phyloP scores from a whole-genome alignment of 805 yeast genomes.

The Saturnispora hagleri region DNA sequence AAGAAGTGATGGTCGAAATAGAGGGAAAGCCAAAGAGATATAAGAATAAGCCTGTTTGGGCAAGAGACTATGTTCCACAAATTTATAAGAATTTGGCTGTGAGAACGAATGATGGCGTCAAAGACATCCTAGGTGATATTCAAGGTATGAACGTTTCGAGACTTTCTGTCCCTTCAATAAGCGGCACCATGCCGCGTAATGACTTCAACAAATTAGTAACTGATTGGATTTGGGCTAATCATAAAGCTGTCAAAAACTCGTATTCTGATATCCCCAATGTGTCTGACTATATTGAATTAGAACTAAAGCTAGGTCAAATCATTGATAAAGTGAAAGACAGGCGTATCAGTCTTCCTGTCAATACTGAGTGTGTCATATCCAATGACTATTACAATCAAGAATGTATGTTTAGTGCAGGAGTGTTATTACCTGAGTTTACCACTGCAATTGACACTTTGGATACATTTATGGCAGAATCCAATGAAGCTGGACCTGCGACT shows the following conservation, averaged over 20 bases:
- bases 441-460: slow-evolving; percentile 47
- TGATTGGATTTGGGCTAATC: slow-evolving; percentile 82
- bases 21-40: slow-evolving; percentile 51
- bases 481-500: slow-evolving; percentile 9
- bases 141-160: slow-evolving; percentile 15
- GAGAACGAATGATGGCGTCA: slow-evolving; percentile 1
- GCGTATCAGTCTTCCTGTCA: slow-evolving; percentile 55
- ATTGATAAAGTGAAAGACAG: slow-evolving; percentile 55
- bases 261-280: slow-evolving; percentile 27
- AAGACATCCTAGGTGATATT: slow-evolving; percentile 5
- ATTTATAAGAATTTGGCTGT: slow-evolving; percentile 11
- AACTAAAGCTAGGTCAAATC: slow-evolving; percentile 64
- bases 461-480: slow-evolving; percentile 35
- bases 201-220: slow-evolving; percentile 75
- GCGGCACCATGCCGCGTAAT: slow-evolving; percentile 71
- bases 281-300: slow-evolving; percentile 56
- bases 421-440: slow-evolving; percentile 52
- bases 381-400: slow-evolving; percentile 42
- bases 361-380: slow-evolving; percentile 53
- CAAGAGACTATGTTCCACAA: slow-evolving; percentile 56
- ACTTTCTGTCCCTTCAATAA: slow-evolving; percentile 38
- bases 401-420: slow-evolving; percentile 54
- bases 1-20: slow-evolving; percentile 8
- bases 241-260: slow-evolving; percentile 53
- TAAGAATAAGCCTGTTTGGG: slow-evolving; percentile 71